These are phyloP conservation scores for Fraxinus paxiana DNA, from an alignment of 305 asterid genomes.

Conservation along the genomic window DNA sequence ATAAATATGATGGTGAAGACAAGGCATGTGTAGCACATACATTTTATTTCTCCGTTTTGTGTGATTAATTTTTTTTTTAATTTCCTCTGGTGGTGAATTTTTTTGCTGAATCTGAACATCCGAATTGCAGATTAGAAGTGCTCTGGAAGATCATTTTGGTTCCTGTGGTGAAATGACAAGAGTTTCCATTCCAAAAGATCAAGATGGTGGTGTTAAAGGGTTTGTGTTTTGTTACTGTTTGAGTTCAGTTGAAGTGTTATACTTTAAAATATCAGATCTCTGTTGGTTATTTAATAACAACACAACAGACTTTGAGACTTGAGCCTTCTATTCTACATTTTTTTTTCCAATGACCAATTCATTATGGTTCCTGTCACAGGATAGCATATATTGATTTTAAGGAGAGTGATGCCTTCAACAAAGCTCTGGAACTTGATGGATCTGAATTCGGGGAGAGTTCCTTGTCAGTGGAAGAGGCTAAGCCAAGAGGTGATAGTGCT, in stretches of 20 bases:
- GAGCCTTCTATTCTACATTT: background rate
- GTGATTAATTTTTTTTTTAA: background rate
- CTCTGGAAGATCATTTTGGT: constrained; percentile 62
- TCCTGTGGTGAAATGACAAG: constrained; percentile 71
- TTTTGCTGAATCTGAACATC: background rate
- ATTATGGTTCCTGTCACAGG: constrained; percentile 32
- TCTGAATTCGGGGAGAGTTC: constrained; percentile 40
- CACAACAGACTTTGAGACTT: background rate
- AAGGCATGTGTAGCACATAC: constrained; percentile 37
- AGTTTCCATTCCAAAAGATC: constrained; percentile 55
- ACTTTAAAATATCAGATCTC: background rate
- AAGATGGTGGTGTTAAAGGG: constrained; percentile 63
- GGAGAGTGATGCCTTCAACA: constrained; percentile 34
- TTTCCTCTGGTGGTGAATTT: background rate
- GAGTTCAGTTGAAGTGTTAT: background rate
- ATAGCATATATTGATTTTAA: constrained; percentile 61
- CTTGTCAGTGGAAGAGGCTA: constrained; percentile 61
- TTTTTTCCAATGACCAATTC: constrained; percentile 9
- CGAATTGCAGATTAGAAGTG: constrained; percentile 51
- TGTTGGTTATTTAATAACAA: background rate
- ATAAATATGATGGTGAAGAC: constrained; percentile 42
- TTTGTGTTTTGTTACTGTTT: constrained; percentile 20
- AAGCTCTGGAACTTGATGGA: constrained; percentile 59
- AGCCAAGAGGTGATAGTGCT: constrained; percentile 41
- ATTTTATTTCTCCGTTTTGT: background rate